These are phyloP conservation scores for Backusella morwellensis DNA, from an alignment of 192 early-diverging fungal genomes.

Conservation along the genomic window DNA sequence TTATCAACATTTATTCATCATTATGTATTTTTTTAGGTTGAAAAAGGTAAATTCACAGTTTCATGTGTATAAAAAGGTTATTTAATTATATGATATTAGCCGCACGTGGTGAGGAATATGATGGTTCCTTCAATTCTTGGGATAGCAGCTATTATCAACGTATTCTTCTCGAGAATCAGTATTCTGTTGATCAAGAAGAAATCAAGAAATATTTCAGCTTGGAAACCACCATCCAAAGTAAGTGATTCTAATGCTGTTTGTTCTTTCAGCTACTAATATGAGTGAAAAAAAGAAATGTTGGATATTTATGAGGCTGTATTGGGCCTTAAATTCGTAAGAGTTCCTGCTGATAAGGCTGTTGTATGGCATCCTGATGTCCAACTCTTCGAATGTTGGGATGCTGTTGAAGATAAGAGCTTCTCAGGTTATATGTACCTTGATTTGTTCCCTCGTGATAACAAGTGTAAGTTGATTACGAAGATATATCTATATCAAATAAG, in stretches of 20 bases:
- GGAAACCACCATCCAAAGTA: constrained; percentile 20
- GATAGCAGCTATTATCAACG: constrained; percentile 76
- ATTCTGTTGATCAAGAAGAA: constrained; percentile 72
- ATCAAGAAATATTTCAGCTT: constrained; percentile 83
- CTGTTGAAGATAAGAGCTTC: constrained; percentile 50
- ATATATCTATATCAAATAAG: neutral
- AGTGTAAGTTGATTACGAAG: constrained; percentile 48
- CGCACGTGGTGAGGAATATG: constrained; percentile 48
- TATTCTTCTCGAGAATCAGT: constrained; percentile 68
- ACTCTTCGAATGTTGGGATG: constrained; percentile 75
- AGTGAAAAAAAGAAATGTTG: constrained; percentile 55
- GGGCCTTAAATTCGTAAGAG: constrained; percentile 64
- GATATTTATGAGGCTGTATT: constrained; percentile 76
- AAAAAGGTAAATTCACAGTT: constrained; percentile 22
- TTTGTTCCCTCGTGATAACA: constrained; percentile 67
- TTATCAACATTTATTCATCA: neutral
- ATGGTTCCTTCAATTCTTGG: constrained; percentile 67
- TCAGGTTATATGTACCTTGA: constrained; percentile 78
- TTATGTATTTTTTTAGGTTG: neutral
- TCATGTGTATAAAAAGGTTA: neutral
- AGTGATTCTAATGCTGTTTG: neutral
- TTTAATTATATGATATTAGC: constrained; percentile 13
- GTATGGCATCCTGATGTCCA: constrained; percentile 84
- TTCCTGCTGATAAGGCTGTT: constrained; percentile 43
- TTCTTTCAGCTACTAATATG: neutral